phyloP scores from a whole-genome alignment of 768 basidiomycete genomes.

The Floccularia luteovirens region DNA sequence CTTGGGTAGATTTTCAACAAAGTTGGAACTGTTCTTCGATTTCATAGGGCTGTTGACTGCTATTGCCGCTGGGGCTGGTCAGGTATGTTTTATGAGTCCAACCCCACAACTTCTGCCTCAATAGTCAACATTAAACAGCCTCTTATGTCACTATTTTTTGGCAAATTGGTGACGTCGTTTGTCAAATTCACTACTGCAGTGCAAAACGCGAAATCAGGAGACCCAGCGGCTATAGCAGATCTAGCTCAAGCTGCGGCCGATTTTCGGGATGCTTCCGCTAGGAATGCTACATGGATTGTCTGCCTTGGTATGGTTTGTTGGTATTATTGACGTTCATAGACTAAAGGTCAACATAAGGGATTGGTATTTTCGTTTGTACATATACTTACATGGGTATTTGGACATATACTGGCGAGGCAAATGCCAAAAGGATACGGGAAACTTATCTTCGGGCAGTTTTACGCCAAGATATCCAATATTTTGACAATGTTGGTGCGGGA shows the following conservation, averaged over 20 bases:
- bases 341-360: constrained; percentile 5
- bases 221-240: constrained; percentile 15
- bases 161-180: constrained; percentile 58
- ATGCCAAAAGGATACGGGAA: too few species aligned
- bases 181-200: constrained; percentile 37
- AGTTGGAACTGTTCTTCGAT: constrained; percentile 49
- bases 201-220: constrained; percentile 10
- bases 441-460: constrained; percentile 63
- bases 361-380: constrained; percentile 58
- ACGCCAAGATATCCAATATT: constrained; percentile 74
- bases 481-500: constrained; percentile 80
- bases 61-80: constrained; percentile 58
- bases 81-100: constrained; percentile 28
- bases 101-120: neutral
- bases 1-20: constrained; percentile 61
- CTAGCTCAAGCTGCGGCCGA: constrained; percentile 19
- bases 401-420: constrained; percentile 56
- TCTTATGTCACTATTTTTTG: constrained; percentile 69
- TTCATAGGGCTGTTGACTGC: constrained; percentile 60
- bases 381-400: constrained; percentile 54
- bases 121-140: constrained; percentile 36
- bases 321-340: neutral
- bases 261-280: constrained; percentile 38
- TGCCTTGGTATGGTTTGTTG: constrained; percentile 44
- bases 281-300: constrained; percentile 50